phyloP scores from a whole-genome alignment of 2,329 filamentous ascomycete species.

The Piedraia hortae region DNA sequence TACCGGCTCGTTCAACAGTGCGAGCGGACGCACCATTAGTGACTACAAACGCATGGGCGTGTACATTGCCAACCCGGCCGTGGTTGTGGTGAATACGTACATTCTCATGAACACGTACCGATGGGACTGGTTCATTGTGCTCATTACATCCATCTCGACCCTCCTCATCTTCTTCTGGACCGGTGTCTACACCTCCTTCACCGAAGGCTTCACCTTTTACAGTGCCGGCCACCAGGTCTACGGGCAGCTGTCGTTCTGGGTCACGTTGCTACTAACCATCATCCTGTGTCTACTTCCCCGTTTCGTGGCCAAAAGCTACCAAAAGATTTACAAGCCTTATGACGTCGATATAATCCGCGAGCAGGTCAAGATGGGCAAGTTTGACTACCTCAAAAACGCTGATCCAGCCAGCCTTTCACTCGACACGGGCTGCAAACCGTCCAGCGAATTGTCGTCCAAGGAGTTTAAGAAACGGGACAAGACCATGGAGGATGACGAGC shows the following conservation, averaged over 20 bases:
- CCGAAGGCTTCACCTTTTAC: constrained; percentile 38
- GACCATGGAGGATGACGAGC: constrained; percentile 58
- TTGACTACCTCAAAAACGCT: constrained; percentile 39
- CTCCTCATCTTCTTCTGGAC: constrained; percentile 90
- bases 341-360: constrained; percentile 91
- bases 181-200: constrained; percentile 48
- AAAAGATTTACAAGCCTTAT: constrained; percentile 81
- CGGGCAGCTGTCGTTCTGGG: constrained; percentile 63
- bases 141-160: constrained; percentile 59
- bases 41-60: constrained; percentile 67
- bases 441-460: constrained; percentile 26
- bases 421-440: constrained; percentile 14
- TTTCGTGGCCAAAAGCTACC: constrained; percentile 60
- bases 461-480: constrained; percentile 23
- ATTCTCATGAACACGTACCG: constrained; percentile 89
- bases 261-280: constrained; percentile 48
- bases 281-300: constrained; percentile 65
- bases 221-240: constrained; percentile 55
- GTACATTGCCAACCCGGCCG: constrained; percentile 59
- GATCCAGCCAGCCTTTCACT: constrained; percentile 16
- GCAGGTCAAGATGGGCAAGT: constrained; percentile 60
- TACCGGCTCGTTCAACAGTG: constrained; percentile 38
- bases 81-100: constrained; percentile 78
- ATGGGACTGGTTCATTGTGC: constrained; percentile 88
- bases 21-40: constrained; percentile 45